phyloP scores from a whole-genome alignment of 2,329 filamentous ascomycete species.

The Alternaria hordeiaustralica region DNA sequence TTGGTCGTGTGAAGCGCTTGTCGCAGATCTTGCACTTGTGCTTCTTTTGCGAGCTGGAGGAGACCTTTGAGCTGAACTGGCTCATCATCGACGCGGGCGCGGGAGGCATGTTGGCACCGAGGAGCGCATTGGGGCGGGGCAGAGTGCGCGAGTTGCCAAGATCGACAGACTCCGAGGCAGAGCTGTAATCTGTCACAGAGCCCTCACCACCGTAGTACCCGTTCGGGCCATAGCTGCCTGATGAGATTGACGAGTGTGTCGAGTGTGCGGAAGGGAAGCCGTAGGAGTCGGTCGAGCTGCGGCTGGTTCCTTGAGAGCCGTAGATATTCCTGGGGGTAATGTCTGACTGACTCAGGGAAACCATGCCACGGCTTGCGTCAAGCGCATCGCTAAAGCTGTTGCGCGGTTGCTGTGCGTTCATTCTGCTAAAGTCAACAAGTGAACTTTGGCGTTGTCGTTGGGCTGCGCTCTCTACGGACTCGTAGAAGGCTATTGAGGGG shows the following conservation, averaged over 20 bases:
- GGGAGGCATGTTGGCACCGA: slow-evolving; percentile 70
- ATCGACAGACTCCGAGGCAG: slow-evolving; percentile 84
- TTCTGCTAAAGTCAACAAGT: slow-evolving; percentile 70
- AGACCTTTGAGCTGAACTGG: slow-evolving; percentile 96
- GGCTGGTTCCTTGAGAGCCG: slow-evolving; percentile 66
- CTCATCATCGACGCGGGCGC: slow-evolving; percentile 98
- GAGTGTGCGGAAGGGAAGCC: slow-evolving; percentile 88
- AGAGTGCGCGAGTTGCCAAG: slow-evolving; percentile 81
- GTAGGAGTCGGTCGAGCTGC: slow-evolving; percentile 84
- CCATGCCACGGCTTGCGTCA: slow-evolving; percentile 92
- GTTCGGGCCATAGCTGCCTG: slow-evolving; percentile 76
- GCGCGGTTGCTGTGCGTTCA: slow-evolving; percentile 63
- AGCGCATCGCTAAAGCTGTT: slow-evolving; percentile 86
- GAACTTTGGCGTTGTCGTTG: slow-evolving; percentile 63
- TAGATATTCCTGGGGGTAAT: slow-evolving; percentile 82
- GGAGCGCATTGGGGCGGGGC: slow-evolving; percentile 74
- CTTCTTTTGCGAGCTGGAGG: slow-evolving; percentile 96
- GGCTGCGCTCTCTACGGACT: slow-evolving; percentile 49
- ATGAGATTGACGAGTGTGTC: slow-evolving; percentile 87
- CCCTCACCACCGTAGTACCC: slow-evolving; percentile 84
- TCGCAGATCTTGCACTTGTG: slow-evolving; percentile 99
- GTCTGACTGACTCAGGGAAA: slow-evolving; percentile 88
- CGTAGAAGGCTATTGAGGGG: slow-evolving; percentile 60
- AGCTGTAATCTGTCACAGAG: slow-evolving; percentile 91
- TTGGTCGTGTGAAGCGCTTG: slow-evolving; percentile 94